A percentile compares a stretch with the other conserved stretches of the same genome.
Conservation (phyloP, 2,329 filamentous ascomycete genomes). For the Penicillium vulpinum region DNA sequence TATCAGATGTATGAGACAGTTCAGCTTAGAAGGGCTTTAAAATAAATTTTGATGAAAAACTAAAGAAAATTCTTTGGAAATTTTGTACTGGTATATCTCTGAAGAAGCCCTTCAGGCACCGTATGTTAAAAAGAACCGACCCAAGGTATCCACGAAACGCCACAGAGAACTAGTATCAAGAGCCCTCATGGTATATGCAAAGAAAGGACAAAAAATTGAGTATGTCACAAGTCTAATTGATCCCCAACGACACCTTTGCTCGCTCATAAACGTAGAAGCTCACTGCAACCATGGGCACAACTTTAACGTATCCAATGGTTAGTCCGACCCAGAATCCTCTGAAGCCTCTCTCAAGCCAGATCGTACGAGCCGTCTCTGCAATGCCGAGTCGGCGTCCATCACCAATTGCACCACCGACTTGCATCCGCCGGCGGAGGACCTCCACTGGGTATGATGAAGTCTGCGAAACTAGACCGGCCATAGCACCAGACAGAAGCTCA, state of each 20-base stretch:
- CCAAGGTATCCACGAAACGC: conserved; percentile 20
- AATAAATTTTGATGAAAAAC: too few relatives aligned
- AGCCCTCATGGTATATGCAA: conserved; percentile 6
- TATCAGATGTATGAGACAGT: not conserved
- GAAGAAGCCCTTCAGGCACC: conserved; percentile 14
- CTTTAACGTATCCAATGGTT: conserved; percentile 92
- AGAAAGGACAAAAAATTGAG: not conserved
- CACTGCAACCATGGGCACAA: conserved; percentile 82
- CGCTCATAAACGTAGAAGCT: conserved; percentile 69
- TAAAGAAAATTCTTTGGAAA: not conserved
- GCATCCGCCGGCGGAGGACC: conserved; percentile 89
- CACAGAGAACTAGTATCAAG: conserved; percentile 23
- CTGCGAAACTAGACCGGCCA: conserved; percentile 86
- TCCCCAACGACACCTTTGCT: conserved; percentile 61
- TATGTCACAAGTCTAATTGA: conserved; percentile 1
- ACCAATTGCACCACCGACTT: conserved; percentile 90
- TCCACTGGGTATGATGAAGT: conserved; percentile 92
- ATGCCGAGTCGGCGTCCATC: conserved; percentile 80
- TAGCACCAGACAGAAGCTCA: conserved; percentile 77
- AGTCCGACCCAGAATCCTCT: conserved; percentile 89
- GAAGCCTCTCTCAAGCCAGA: conserved; percentile 72
- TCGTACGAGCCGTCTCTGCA: conserved; percentile 72
- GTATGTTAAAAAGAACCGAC: conserved; percentile 12
- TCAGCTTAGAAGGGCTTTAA: not conserved
- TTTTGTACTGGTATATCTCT: conserved; percentile 9